Conservation (phyloP, 2,329 filamentous ascomycete species). For the Grosmannia serpens region DNA sequence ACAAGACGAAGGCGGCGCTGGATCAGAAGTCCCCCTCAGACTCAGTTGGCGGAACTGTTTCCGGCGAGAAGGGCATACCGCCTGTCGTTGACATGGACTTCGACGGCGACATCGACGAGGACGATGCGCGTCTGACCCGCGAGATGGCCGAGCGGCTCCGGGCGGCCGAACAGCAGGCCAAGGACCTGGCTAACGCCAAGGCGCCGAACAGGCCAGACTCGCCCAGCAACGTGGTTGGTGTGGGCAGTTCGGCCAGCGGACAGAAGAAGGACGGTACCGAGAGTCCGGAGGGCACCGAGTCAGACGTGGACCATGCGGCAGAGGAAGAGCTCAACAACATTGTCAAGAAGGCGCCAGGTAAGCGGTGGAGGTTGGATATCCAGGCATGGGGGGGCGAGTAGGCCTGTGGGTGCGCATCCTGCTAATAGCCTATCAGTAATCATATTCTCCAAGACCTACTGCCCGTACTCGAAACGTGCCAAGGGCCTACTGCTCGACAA, state of each 20-base stretch:
- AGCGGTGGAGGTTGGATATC: neutral
- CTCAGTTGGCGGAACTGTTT: neutral
- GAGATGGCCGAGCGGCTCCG: constrained; percentile 51
- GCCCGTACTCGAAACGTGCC: constrained; percentile 72
- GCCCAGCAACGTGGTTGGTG: constrained; percentile 45
- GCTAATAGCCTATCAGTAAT: constrained; percentile 47
- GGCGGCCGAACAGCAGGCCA: constrained; percentile 57
- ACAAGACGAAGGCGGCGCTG: constrained; percentile 46
- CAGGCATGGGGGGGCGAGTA: neutral
- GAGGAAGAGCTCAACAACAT: constrained; percentile 66
- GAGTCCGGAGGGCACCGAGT: constrained; percentile 36
- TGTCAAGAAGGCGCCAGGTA: constrained; percentile 75
- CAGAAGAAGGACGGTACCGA: constrained; percentile 36
- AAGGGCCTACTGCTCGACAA: constrained; percentile 75
- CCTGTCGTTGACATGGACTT: constrained; percentile 36
- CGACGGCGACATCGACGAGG: constrained; percentile 44
- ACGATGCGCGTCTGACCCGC: constrained; percentile 40
- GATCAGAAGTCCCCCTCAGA: constrained; percentile 15
- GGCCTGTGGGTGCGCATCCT: neutral
- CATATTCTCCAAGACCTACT: constrained; percentile 93
- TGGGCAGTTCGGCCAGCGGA: constrained; percentile 44
- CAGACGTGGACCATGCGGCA: constrained; percentile 49
- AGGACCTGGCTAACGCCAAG: constrained; percentile 58
- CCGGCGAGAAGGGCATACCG: constrained; percentile 26
- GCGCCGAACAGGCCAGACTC: constrained; percentile 46